Evolutionary conservation across 257 asterid genomes (phyloP), one percentile per base, ranked within the genome.

Genomic region (Haberlea rhodopensis): DNA sequence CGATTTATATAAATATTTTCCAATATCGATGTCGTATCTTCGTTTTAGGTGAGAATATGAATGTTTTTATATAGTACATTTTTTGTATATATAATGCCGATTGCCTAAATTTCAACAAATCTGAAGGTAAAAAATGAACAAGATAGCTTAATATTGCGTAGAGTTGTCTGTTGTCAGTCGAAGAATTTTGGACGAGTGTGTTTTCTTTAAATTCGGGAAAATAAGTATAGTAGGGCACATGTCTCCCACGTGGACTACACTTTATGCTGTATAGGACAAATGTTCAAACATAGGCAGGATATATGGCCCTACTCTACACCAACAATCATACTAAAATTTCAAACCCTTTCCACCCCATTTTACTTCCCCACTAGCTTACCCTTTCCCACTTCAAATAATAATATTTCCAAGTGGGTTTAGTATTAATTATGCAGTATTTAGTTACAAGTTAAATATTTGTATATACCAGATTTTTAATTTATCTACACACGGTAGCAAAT

Each of bases 151-250:
- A 43, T 43, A 19, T 43, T 34, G 68, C 16, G 72, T 57, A 62
- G 60, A 51, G 60, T 55, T 56, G 79, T 34, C 59, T 56, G 43
- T 26, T 61, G 69, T 64, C 62, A 68, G 73, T 26, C 56, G 72
- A 73, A 71, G 78, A 76, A 60, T 73, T 75, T 76, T 57, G 85
- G 74, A 76, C 73, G 66, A 29, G 64, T 63, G 73, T 52, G 66
- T 80, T 70, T 25, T 28, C 67, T 77, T 66, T 62, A 68, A 71
- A 73, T 72, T 43, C 19, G 70, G 72, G 78, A 52, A 68, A 62
- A 75, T 65, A 52, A 31, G 94, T n/a, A n/a, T n/a, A n/a, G n/a
- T 79, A 75, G 89, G 85, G 67, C 81, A 63, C 68, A 23, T 78
- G 89, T 83, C 76, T 74, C 83, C 83, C 65, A 27, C 37, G 55